Conservation (phyloP, 148 eudicot genomes). For the Cornus florida region DNA sequence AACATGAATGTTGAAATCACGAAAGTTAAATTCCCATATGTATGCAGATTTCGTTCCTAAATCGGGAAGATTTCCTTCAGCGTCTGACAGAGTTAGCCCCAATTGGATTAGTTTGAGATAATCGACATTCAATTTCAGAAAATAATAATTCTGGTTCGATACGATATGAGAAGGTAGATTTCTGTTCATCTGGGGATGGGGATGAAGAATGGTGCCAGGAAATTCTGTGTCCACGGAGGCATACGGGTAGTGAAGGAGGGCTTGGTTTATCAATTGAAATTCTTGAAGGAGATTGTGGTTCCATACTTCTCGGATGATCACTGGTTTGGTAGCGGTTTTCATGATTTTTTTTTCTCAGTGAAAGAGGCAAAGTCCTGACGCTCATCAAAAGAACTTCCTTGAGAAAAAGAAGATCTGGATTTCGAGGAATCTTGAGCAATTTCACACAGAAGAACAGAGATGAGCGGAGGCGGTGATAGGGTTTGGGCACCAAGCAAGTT, state of each 20-base stretch:
- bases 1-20: constrained; percentile 10
- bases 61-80: constrained; percentile 18
- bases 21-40: constrained; percentile 32
- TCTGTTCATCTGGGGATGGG: neutral
- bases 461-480: too few species aligned
- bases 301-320: neutral
- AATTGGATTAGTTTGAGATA: constrained; percentile 22
- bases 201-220: neutral
- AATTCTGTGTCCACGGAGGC: neutral
- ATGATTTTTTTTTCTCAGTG: too few species aligned
- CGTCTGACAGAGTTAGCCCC: constrained; percentile 24
- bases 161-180: neutral
- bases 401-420: too few species aligned
- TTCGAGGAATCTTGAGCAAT: too few species aligned
- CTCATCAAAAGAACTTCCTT: too few species aligned
- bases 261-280: neutral
- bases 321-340: neutral
- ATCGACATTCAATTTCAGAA: constrained; percentile 7
- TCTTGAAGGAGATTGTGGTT: neutral
- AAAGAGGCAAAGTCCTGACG: too few species aligned
- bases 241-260: neutral
- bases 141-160: neutral
- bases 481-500: too few species aligned
- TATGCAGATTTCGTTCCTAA: neutral
- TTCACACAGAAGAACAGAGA: too few species aligned